These are phyloP conservation scores for Eugenia klotzschiana DNA, from an alignment of 441 rosid species.

Conservation along the genomic window DNA sequence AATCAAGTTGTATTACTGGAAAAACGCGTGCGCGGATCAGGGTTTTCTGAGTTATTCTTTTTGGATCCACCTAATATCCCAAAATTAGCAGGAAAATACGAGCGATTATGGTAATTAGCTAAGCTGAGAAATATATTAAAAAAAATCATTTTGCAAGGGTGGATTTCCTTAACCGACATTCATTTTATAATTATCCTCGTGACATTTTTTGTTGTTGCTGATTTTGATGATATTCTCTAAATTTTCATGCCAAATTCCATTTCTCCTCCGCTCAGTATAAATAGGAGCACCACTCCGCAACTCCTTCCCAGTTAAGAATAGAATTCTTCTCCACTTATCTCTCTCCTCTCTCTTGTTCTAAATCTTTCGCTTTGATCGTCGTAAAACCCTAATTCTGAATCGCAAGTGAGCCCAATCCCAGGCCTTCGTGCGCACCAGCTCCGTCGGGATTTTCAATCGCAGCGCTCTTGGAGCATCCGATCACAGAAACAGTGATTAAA, in stretches of 20 bases:
- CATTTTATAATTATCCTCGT: not conserved
- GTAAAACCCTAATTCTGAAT: slow-evolving; percentile 24
- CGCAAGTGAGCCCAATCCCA: not conserved
- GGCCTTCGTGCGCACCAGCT: not conserved
- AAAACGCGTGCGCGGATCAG: fast-evolving
- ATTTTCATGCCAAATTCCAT: not conserved
- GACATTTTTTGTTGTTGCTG: not conserved
- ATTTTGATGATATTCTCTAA: not conserved
- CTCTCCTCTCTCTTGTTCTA: slow-evolving; percentile 12
- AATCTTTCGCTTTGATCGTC: slow-evolving; percentile 12
- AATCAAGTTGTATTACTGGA: not conserved
- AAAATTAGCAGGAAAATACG: not conserved
- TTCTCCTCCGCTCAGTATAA: not conserved
- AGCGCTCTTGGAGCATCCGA: not conserved
- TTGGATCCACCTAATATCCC: not conserved
- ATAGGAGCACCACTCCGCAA: slow-evolving; percentile 9
- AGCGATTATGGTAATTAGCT: not conserved
- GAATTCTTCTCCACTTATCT: slow-evolving; percentile 2
- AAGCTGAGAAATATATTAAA: not conserved
- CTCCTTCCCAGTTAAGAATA: slow-evolving; percentile 8
- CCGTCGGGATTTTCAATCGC: not conserved
- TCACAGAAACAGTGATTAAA: not conserved
- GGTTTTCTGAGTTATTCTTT: not conserved
- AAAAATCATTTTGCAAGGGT: not conserved
- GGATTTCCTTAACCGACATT: not conserved